Evolutionary conservation across 768 basidiomycete genomes (phyloP).

Genomic region (Dendrothele bispora): DNA sequence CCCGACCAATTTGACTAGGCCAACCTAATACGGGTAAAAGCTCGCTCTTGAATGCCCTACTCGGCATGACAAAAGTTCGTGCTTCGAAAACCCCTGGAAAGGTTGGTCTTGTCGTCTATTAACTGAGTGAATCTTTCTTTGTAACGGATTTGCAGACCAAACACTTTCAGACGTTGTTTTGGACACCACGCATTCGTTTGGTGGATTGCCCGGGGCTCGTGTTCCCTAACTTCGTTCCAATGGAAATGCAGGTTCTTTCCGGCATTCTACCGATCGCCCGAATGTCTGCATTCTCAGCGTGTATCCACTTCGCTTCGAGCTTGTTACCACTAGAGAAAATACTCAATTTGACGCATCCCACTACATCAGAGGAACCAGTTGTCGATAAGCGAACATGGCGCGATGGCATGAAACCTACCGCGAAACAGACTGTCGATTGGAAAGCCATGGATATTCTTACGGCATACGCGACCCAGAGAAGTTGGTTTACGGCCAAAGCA

Average conservation of each 20-base stretch:
- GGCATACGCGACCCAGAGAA: slow-evolving; percentile 73
- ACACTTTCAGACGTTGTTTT: slow-evolving; percentile 93
- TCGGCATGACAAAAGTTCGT: slow-evolving; percentile 74
- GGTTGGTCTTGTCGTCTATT: slow-evolving; percentile 40
- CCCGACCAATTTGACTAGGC: slow-evolving; percentile 57
- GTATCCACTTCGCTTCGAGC: slow-evolving; percentile 67
- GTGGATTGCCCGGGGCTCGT: slow-evolving; percentile 97
- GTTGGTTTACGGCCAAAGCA: slow-evolving; percentile 89
- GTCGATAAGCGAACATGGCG: slow-evolving; percentile 84
- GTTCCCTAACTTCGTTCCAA: slow-evolving; percentile 78
- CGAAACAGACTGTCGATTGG: slow-evolving; percentile 48
- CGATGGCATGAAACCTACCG: slow-evolving; percentile 36
- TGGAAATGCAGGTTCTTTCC: slow-evolving; percentile 81
- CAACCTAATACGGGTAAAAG: slow-evolving; percentile 98
- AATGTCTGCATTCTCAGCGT: slow-evolving; percentile 81
- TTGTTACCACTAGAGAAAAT: slow-evolving; percentile 79
- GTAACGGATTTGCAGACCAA: slow-evolving; percentile 60
- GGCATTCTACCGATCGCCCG: slow-evolving; percentile 80
- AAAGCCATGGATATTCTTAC: slow-evolving; percentile 85
- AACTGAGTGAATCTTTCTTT: not conserved
- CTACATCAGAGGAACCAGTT: slow-evolving; percentile 27
- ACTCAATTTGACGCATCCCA: slow-evolving; percentile 57
- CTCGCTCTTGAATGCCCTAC: slow-evolving; percentile 87
- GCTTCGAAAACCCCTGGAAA: slow-evolving; percentile 89
- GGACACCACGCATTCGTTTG: slow-evolving; percentile 82